Base-by-base conservation (phyloP, 108 stramenopile genomes). In the Skeletonema menzelii region DNA sequence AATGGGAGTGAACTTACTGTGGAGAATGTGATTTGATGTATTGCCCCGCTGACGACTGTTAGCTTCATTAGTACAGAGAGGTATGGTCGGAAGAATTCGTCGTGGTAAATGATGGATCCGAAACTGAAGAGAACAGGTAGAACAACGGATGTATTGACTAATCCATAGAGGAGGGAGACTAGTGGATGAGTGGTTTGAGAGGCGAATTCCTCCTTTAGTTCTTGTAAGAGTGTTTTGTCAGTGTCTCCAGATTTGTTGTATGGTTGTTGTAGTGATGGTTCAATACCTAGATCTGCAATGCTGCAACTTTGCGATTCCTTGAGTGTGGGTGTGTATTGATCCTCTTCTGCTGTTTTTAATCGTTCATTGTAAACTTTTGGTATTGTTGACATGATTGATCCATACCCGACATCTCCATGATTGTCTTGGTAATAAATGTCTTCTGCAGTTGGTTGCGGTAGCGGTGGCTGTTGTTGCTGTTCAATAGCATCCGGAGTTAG, bases 11-110 rank as follows among this genome's bases (percentile, higher is more conserved):
- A 80, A 57, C 86, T 88, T 27, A 95, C 74, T 13, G 90, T 63
- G 12, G 90, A 89, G 81, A 99, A 99, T 31, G 88, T 88, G 4
- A 95, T 35, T 85, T 99, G 98, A 76, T 99, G 98, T 44, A 99
- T 84, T 53, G 94, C 86, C 27, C 91, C 93, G 47, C 87, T 90
- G 4, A 93, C 72, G 11, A 93, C 63, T 5, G 92, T 93, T 14
- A 96, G 76, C 70, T 96, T 91, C 49, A 96, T 86, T 40, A 96
- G 53, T 15, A 80, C 78, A 1, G 92, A 90, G n/a, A 89, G 84
- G 70, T 93, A 92, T 1, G 91, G 90, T 28, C 74, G 67, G 76
- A 92, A 96, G 55, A 82, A 83, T 5, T 87, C 80, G 68, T 96
- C 88, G 26, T 87, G 89, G 62, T 93, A 96, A 32, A 96, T 96